phyloP scores from a whole-genome alignment of 1,139 yeast species.

The Yamadazyma spencermartinsiae region DNA sequence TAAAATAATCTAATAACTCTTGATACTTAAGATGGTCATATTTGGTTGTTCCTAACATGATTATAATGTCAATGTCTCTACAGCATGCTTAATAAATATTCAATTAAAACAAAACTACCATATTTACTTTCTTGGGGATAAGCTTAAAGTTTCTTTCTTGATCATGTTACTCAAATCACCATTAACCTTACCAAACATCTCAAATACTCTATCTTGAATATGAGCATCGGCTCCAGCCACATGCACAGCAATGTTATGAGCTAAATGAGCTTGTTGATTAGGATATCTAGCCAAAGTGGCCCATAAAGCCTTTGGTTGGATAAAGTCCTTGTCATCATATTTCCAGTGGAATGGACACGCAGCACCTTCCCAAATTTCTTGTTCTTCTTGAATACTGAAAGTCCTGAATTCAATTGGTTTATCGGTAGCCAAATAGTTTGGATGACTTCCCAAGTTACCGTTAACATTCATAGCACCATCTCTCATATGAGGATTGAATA shows the following conservation, averaged over 20 bases:
- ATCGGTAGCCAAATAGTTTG: constrained; percentile 70
- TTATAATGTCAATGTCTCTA: too few relatives aligned
- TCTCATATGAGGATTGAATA: constrained; percentile 67
- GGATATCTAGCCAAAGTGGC: constrained; percentile 71
- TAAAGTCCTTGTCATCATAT: constrained; percentile 67
- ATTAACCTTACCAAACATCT: constrained; percentile 72
- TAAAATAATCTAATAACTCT: too few relatives aligned
- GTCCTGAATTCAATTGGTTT: constrained; percentile 55
- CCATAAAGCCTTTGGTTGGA: constrained; percentile 67
- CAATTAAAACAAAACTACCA: neutral
- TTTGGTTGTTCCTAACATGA: too few relatives aligned
- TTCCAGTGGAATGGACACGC: constrained; percentile 91
- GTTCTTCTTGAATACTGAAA: constrained; percentile 53
- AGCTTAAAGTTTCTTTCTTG: constrained; percentile 59
- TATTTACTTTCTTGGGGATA: constrained; percentile 53
- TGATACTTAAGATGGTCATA: too few relatives aligned
- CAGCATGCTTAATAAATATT: neutral
- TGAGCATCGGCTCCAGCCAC: constrained; percentile 66
- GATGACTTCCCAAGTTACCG: constrained; percentile 82
- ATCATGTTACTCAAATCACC: constrained; percentile 59
- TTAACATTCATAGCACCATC: constrained; percentile 86
- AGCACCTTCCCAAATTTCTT: constrained; percentile 87
- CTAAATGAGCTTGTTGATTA: constrained; percentile 80
- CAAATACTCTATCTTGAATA: constrained; percentile 79
- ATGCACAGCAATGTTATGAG: constrained; percentile 82